These are phyloP conservation scores for Lasiodiplodia gonubiensis DNA, from an alignment of 2,329 filamentous ascomycete species.

Conservation along the genomic window DNA sequence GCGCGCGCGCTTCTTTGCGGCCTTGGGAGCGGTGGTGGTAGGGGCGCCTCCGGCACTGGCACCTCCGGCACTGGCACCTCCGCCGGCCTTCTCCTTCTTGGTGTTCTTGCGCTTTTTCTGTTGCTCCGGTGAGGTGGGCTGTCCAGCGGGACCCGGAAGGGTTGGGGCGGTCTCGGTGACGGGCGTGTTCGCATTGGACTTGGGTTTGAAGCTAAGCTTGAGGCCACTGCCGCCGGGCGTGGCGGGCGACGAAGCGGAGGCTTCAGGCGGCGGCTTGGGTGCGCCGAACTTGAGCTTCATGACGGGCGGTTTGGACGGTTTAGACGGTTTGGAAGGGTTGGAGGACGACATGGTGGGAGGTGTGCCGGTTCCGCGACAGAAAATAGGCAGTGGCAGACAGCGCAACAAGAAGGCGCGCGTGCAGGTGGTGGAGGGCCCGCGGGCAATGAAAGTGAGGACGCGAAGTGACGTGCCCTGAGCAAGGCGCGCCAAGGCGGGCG, in stretches of 20 bases:
- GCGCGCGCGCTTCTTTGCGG: constrained; percentile 44
- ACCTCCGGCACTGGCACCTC: constrained; percentile 39
- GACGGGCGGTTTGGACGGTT: constrained; percentile 10
- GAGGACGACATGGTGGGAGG: constrained; percentile 18
- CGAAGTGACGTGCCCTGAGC: constrained; percentile 18
- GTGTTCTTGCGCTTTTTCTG: constrained; percentile 51
- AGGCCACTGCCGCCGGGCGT: constrained; percentile 38
- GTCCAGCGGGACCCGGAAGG: constrained; percentile 45
- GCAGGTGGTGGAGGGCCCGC: not conserved
- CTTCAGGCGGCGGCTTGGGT: constrained; percentile 7
- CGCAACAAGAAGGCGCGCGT: not conserved
- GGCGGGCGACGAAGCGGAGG: constrained; percentile 14
- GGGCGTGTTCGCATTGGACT: constrained; percentile 33
- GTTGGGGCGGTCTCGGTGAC: constrained; percentile 37
- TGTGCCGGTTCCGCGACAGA: not conserved
- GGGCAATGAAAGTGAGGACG: constrained; percentile 20
- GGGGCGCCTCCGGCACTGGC: constrained; percentile 38
- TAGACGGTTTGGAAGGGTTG: not conserved
- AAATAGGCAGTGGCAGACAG: not conserved
- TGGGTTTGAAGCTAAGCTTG: constrained; percentile 48
- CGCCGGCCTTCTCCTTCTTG: constrained; percentile 44
- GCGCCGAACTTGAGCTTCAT: constrained; percentile 40
- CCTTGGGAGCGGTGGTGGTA: constrained; percentile 37
- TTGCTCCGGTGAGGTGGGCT: constrained; percentile 33
- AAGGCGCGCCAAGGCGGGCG: constrained; percentile 8